Evolutionary conservation across 2,329 filamentous ascomycete species (phyloP), one percentile per base, ranked within the genome.

Genomic region (Diaporthe sp.): DNA sequence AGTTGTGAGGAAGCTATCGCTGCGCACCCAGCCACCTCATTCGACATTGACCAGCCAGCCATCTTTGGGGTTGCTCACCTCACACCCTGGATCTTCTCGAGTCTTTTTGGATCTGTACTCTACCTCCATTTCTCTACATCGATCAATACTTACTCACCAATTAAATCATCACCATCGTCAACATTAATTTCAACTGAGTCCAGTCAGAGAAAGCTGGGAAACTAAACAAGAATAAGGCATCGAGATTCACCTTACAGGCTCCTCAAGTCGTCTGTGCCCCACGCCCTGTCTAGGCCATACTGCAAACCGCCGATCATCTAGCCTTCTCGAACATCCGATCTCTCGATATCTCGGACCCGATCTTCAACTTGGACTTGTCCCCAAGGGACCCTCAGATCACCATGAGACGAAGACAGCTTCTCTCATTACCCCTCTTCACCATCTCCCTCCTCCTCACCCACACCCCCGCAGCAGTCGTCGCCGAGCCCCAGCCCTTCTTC

Each of bases 401-500:
- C 19, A 76, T 76, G 75, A 68, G 75, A 47, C 70, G 66, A 39
- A 70, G 32, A 66, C 55, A 72, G 9, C 22, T 75, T 25, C 39
- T 66, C 32, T 32, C 71, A n/a, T 8, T 51, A 27, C 53, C 72
- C 25, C 56, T 74, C 44, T 50, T 69, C 32, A 58, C 32, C 47
- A 30, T 68, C 59, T 47, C 63, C 44, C 55, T 78, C 30, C 35
- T 75, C 50, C 50, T 76, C 55, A 68, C 75, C 56, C 72, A 69
- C 17, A 37, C 70, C 19, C 73, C 77, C 27, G 72, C 76, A 50
- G 72, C 76, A 50, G 77, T 73, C 44, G 65, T 69, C 72, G 79
- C 77, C 70, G 76, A 73, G 71, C 68, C 71, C 65, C 80, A 79
- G 44, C 79, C 79, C 22, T 82, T 81, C 75, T 75, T 66, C 39